Evolutionary conservation across 495 filamentous ascomycete species (phyloP).

Genomic region (Xylaria telfairii): DNA sequence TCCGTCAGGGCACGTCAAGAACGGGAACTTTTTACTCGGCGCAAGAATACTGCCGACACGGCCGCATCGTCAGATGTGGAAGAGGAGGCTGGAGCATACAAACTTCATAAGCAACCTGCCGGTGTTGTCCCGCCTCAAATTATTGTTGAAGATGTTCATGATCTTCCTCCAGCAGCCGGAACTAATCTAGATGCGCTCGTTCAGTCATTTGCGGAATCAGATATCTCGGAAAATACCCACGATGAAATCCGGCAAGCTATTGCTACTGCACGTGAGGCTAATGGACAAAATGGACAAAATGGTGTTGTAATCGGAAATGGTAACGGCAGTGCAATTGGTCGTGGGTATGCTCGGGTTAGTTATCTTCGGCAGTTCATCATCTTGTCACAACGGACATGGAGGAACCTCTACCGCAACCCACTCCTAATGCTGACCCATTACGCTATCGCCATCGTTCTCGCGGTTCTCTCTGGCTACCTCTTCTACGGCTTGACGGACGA

Average conservation of each 20-base stretch:
- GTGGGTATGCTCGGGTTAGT: slow-evolving; percentile 82
- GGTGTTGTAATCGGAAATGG: slow-evolving; percentile 51
- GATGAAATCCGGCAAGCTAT: slow-evolving; percentile 80
- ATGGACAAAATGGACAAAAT: slow-evolving; percentile 75
- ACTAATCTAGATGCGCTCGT: slow-evolving; percentile 88
- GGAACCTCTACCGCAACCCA: slow-evolving; percentile 95
- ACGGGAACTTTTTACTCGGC: slow-evolving; percentile 85
- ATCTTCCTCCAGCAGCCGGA: slow-evolving; percentile 74
- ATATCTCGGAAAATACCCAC: slow-evolving; percentile 76
- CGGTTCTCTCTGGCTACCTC: slow-evolving; percentile 90
- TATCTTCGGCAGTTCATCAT: slow-evolving; percentile 83
- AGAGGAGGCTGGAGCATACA: slow-evolving; percentile 63
- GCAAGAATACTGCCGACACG: slow-evolving; percentile 68
- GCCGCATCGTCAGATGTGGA: slow-evolving; percentile 71
- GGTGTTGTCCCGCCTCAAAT: slow-evolving; percentile 66
- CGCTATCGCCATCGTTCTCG: slow-evolving; percentile 94
- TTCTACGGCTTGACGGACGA: slow-evolving; percentile 97
- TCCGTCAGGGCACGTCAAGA: slow-evolving; percentile 86
- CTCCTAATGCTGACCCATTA: slow-evolving; percentile 99
- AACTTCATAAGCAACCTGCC: slow-evolving; percentile 69
- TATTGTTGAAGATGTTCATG: slow-evolving; percentile 71
- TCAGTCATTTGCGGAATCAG: slow-evolving; percentile 73
- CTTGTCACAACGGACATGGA: slow-evolving; percentile 90
- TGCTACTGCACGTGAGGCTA: slow-evolving; percentile 63
- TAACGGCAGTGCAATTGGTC: slow-evolving; percentile 61